Evolutionary conservation across 305 asterid species (phyloP).

Genomic region (Striga hermonthica): DNA sequence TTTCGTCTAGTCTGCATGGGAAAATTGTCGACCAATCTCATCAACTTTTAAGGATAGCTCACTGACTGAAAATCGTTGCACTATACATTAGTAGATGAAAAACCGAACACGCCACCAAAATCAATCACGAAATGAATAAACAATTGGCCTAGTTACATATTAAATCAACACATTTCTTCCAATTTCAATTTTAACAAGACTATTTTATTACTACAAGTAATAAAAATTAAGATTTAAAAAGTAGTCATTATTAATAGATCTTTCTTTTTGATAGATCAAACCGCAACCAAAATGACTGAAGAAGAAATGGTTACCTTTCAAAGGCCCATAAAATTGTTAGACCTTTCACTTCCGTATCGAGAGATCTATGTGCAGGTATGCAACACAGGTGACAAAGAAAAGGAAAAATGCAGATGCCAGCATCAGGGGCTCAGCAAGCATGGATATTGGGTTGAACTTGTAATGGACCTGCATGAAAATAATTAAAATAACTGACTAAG

Average conservation of each 20-base stretch:
- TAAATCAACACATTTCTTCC: too few species aligned
- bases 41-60: slow-evolving; percentile 6
- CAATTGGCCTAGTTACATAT: too few species aligned
- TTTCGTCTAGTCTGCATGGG: slow-evolving; percentile 19
- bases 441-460: slow-evolving; percentile 73
- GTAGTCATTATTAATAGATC: too few species aligned
- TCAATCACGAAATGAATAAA: background rate
- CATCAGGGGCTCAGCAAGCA: slow-evolving; percentile 99
- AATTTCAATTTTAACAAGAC: too few species aligned
- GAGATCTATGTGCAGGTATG: slow-evolving; percentile 78
- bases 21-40: background rate
- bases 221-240: too few species aligned
- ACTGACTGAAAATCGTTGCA: slow-evolving; percentile 21
- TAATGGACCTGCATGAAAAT: slow-evolving; percentile 73
- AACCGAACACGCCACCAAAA: slow-evolving; percentile 20
- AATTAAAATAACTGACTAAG: slow-evolving; percentile 13
- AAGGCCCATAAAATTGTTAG: slow-evolving; percentile 27
- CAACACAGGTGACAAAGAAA: slow-evolving; percentile 60
- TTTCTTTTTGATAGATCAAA: too few species aligned
- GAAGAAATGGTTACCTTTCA: slow-evolving; percentile 36
- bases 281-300: background rate
- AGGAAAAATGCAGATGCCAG: slow-evolving; percentile 69
- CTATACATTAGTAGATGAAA: slow-evolving; percentile 3
- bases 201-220: too few species aligned
- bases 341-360: slow-evolving; percentile 57